Base-by-base conservation (phyloP, 116 monocot species). In the Phalaenopsis hybrid region DNA sequence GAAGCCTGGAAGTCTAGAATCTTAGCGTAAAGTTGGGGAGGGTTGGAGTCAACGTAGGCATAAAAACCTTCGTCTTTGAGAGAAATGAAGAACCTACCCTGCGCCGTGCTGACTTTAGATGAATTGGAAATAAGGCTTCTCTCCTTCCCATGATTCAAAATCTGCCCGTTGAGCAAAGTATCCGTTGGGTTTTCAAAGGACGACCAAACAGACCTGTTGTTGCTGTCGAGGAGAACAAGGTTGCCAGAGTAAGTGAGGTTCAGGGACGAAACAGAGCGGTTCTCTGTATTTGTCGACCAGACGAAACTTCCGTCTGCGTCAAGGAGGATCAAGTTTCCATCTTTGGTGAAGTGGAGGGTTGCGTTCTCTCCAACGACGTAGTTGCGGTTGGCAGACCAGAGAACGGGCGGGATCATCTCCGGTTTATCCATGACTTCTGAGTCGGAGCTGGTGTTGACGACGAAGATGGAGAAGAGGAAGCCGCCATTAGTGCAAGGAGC, bases 101-200 rank as follows among this genome's bases (percentile, higher is more conserved):
- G 31, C 8, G 16, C 16, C 37, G 72, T 5, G 12, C 41, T 72
- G 72, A 13, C 21, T 34, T 37, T 6, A 5, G 86, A 88, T 41
- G 34, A 41, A 49, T 88, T 88, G 8, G 89, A 83, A 4, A 57
- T 81, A 10, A 94, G 81, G 46, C 75, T 69, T 37, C 37, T 37
- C 37, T 37, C 37, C 78, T 79, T 78, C 4, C 86, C 89, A 15
- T 20, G 59, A 10, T 46, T 23, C 5, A 92, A 76, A 16, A 69
- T 81, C 83, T 90, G 90, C 4, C 84, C 85, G 5, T 15, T 58
- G 0, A 91, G 21, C 13, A 92, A 18, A 13, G 84, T 46, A 52
- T 89, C 87, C 0, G 89, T 88, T 1, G 92, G 92, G 59, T 88
- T 57, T 65, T 89, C 78, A 77, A 89, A 89, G 34, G 89, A 88